Conservation (phyloP, 176 grass and related monocot genomes). For the Oryza officinalis region DNA sequence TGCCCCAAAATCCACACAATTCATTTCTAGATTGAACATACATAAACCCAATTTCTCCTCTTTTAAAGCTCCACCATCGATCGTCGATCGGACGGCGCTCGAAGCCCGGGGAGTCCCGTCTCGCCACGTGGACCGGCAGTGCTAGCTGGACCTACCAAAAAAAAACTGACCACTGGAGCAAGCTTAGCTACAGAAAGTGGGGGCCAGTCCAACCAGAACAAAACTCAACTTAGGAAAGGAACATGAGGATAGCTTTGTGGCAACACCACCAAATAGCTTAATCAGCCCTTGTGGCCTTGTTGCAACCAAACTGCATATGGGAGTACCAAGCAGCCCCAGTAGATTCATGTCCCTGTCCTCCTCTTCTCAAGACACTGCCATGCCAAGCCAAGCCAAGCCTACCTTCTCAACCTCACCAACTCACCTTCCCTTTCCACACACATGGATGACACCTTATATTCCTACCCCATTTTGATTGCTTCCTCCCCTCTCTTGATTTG, state of each 20-base stretch:
- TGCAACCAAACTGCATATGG: neutral
- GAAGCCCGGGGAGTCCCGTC: neutral
- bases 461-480: neutral
- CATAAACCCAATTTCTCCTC: neutral
- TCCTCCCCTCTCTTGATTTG: neutral
- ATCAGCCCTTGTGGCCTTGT: neutral
- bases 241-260: neutral
- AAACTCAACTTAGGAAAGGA: conserved; percentile 1
- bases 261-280: neutral
- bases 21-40: neutral
- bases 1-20: neutral
- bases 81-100: neutral
- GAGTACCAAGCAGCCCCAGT: neutral
- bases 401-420: conserved; percentile 37
- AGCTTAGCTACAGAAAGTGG: neutral
- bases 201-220: neutral
- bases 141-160: neutral
- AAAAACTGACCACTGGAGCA: neutral
- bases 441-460: neutral
- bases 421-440: neutral
- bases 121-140: neutral
- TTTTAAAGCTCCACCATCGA: neutral
- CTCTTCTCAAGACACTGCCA: conserved; percentile 43
- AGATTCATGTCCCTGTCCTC: conserved; percentile 35
- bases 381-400: conserved; percentile 26